A percentile compares a stretch with the other conserved stretches of the same genome.
These are phyloP conservation scores for Meira miltonrushii DNA, from an alignment of 1,284 basidiomycete genomes.

Conservation along the genomic window DNA sequence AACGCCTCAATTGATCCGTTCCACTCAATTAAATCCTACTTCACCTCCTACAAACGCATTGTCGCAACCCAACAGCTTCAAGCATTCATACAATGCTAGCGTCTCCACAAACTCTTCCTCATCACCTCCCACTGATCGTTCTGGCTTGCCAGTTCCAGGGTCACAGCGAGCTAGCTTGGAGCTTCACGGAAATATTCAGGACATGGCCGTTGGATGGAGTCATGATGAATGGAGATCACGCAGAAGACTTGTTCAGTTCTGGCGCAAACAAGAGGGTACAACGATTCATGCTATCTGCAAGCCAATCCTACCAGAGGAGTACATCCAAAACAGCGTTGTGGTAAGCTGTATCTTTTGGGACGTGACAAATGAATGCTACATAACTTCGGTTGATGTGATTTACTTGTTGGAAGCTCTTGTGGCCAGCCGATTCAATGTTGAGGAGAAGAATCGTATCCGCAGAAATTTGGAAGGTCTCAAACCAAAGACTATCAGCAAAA, in stretches of 20 bases:
- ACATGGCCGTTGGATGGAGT: conserved; percentile 59
- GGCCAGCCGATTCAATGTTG: conserved; percentile 75
- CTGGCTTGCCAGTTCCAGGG: background rate
- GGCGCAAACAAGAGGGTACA: conserved; percentile 57
- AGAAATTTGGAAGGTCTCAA: conserved; percentile 87
- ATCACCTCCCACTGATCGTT: background rate
- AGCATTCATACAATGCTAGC: background rate
- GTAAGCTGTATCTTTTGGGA: conserved; percentile 83
- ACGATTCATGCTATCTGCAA: conserved; percentile 57
- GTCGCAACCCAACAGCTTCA: background rate
- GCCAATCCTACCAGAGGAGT: conserved; percentile 53
- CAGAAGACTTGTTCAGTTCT: conserved; percentile 59
- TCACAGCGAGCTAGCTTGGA: conserved; percentile 31
- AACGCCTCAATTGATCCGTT: background rate
- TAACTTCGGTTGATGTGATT: conserved; percentile 92
- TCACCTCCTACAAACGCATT: background rate
- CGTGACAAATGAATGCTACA: conserved; percentile 69
- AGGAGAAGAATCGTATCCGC: conserved; percentile 93
- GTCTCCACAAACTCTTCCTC: background rate
- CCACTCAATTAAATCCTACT: background rate
- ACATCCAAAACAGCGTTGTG: conserved; percentile 56
- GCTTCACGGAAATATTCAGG: conserved; percentile 56
- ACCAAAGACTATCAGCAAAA: conserved; percentile 84
- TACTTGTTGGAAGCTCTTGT: conserved; percentile 83
- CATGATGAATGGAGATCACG: conserved; percentile 57